These are phyloP conservation scores for Fusarium hostae DNA, from an alignment of 2,329 filamentous ascomycete genomes.

Conservation along the genomic window DNA sequence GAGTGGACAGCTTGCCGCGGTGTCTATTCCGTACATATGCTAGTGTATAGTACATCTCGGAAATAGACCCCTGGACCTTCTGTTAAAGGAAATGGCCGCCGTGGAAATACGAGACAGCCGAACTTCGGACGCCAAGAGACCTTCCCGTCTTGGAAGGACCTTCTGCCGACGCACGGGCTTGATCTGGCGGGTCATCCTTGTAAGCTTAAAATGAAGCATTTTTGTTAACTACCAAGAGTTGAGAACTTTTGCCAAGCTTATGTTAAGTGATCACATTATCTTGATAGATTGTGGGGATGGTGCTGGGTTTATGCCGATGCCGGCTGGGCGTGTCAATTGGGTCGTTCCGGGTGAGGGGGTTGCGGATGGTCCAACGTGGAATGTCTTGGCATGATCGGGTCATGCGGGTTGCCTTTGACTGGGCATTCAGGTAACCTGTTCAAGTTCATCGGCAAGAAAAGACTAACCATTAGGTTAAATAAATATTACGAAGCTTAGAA, in stretches of 20 bases:
- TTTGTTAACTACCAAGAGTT: neutral
- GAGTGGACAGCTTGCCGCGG: neutral
- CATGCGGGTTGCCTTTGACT: too few species aligned
- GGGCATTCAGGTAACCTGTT: too few species aligned
- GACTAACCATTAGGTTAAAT: too few species aligned
- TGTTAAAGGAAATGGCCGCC: conserved; percentile 1
- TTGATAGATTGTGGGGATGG: neutral
- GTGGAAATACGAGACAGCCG: conserved; percentile 8
- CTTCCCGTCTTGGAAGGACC: neutral
- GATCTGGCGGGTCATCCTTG: neutral
- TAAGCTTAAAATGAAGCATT: conserved; percentile 8
- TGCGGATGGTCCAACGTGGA: rapidly evolving
- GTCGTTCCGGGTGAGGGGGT: rapidly evolving
- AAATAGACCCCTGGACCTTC: conserved; percentile 11
- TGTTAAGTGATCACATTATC: neutral
- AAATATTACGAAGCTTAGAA: too few species aligned
- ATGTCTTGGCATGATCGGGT: rapidly evolving
- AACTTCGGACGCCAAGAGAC: neutral
- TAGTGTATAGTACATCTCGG: neutral
- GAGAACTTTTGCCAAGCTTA: neutral
- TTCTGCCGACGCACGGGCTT: neutral
- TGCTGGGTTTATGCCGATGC: neutral
- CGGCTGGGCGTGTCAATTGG: neutral
- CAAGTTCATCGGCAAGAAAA: too few species aligned
- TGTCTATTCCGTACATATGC: neutral